These are phyloP conservation scores for Parafenestella ontariensis DNA, from an alignment of 2,329 filamentous ascomycete genomes.

Conservation along the genomic window DNA sequence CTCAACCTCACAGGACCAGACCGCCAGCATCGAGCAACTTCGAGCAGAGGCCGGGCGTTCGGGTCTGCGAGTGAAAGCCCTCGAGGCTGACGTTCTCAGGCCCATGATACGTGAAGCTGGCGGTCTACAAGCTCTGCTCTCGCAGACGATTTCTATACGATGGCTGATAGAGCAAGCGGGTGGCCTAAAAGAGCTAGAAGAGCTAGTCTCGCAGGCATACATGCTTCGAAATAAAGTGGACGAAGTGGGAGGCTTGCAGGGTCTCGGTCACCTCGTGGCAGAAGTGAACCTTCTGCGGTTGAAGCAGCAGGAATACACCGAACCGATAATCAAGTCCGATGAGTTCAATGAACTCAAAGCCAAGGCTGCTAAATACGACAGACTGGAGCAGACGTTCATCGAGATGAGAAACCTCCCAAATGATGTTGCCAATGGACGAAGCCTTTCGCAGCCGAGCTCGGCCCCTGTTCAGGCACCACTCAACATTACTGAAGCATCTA, in stretches of 20 bases:
- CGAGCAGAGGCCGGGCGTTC: slow-evolving; percentile 19
- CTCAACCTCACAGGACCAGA: background rate
- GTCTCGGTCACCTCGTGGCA: slow-evolving; percentile 10
- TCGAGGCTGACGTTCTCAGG: slow-evolving; percentile 20
- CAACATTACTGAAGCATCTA: background rate
- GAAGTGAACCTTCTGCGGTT: slow-evolving; percentile 9
- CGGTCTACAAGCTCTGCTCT: slow-evolving; percentile 17
- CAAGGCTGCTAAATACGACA: slow-evolving; percentile 22
- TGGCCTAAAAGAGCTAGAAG: slow-evolving; percentile 15
- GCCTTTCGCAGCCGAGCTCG: background rate
- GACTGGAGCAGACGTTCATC: slow-evolving; percentile 12
- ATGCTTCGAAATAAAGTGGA: slow-evolving; percentile 13
- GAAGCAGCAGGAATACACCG: slow-evolving; percentile 6
- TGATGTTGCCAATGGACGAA: background rate
- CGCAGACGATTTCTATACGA: slow-evolving; percentile 5
- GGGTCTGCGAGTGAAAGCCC: slow-evolving; percentile 23
- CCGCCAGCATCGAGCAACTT: slow-evolving; percentile 17
- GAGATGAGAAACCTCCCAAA: background rate
- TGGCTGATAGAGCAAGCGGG: slow-evolving; percentile 18
- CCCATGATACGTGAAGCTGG: slow-evolving; percentile 22
- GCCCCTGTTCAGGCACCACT: background rate
- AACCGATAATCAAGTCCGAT: slow-evolving; percentile 4
- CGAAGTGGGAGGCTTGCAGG: slow-evolving; percentile 13
- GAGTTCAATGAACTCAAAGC: background rate
- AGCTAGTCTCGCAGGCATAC: slow-evolving; percentile 13